Evolutionary conservation across 129 eudicot genomes (phyloP), one percentile per base, ranked within the genome.

Genomic region (Arctium minus): DNA sequence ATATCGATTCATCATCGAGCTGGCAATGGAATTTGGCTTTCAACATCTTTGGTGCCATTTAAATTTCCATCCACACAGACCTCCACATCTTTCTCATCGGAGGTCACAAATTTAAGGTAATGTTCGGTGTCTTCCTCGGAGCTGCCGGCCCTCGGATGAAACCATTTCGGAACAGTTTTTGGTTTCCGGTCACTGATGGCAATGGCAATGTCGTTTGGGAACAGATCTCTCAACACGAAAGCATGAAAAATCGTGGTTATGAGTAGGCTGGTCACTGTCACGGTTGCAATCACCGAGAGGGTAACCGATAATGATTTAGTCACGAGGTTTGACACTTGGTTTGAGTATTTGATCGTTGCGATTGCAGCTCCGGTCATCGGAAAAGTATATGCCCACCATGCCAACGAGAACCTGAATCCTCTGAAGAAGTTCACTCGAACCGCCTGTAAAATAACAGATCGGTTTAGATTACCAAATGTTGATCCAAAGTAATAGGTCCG

Each of bases 311-410:
- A 35, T 17, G 74, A 7, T 91, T 82, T 86, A 4, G 98, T 92
- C 22, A 82, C 48, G 0, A 79, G 4, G 86, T 75, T 90, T 31
- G 90, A 27, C 0, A 94, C 98, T 81, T 83, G 96, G 17, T 4
- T 82, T 3, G 98, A 80, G 91, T 92, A 94, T 77, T 80, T 76
- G 36, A 94, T 86, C 3, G 96, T 92, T 5, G 98, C 94, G 30
- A 90, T 90, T 75, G 98, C 92, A 22, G 96, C 97, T 37, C 90
- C 98, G 0, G 98, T 90, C 97, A 92, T 94, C 6, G 98, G 98
- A 79, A 94, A 94, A 42, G 98, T 94, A 84, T 94, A 94, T 4
- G 98, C 98, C 98, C 98, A 94, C 98, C 98, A 94, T 7, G 96
- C 92, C 82, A 94, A 68, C 35, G 98, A 94, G 81, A 94, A 94